Evolutionary conservation across 495 filamentous ascomycete genomes (phyloP).

Genomic region (Aspergillus bridgeri): DNA sequence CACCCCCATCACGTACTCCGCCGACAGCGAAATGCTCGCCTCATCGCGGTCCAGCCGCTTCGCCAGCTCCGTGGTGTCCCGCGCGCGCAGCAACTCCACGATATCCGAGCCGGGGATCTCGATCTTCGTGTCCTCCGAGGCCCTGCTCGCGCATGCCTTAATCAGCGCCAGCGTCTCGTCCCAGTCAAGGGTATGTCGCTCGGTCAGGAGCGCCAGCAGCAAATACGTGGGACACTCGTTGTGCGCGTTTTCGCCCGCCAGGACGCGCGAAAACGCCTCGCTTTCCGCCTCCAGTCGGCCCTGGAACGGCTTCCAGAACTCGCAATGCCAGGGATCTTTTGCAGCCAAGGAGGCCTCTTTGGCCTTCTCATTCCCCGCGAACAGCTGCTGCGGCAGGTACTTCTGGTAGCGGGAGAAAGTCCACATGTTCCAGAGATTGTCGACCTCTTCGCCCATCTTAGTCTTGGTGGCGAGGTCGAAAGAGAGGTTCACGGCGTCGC

Average conservation of each 20-base stretch:
- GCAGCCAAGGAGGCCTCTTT: not conserved
- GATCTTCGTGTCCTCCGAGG: not conserved
- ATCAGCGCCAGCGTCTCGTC: conserved; percentile 12
- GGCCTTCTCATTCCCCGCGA: not conserved
- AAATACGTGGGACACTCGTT: conserved; percentile 10
- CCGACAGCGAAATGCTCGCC: conserved; percentile 7
- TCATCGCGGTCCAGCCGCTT: conserved; percentile 11
- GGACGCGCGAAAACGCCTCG: conserved; percentile 2
- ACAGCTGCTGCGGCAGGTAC: conserved; percentile 4
- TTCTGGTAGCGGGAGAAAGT: conserved; percentile 8
- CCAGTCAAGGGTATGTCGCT: conserved; percentile 14
- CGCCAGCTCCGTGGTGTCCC: conserved; percentile 5
- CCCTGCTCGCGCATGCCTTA: not conserved
- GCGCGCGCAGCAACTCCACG: not conserved
- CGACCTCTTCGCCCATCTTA: conserved; percentile 14
- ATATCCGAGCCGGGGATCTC: conserved; percentile 4
- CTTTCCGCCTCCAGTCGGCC: conserved; percentile 9
- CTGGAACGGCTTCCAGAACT: conserved; percentile 11
- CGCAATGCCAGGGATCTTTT: conserved; percentile 9
- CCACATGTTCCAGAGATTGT: conserved; percentile 12
- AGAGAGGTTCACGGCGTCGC: conserved; percentile 1
- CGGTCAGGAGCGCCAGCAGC: conserved; percentile 8
- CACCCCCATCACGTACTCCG: conserved; percentile 14
- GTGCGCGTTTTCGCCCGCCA: conserved; percentile 1
- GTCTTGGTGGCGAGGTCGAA: conserved; percentile 15